These are phyloP conservation scores for Endogone sp. DNA, from an alignment of 192 early-diverging fungal species.

Conservation along the genomic window DNA sequence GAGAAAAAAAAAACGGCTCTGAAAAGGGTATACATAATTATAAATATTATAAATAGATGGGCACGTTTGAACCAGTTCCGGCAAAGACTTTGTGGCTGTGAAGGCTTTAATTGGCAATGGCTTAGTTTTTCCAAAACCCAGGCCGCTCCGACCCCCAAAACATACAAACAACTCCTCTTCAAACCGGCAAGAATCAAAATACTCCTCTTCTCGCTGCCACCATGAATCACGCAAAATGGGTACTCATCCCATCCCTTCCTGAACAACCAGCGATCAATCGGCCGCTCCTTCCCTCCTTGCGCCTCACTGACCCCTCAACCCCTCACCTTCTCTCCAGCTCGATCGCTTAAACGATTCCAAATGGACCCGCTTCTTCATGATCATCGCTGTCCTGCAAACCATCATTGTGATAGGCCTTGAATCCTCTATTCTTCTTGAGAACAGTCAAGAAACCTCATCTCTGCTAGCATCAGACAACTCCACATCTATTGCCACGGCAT, in stretches of 20 bases:
- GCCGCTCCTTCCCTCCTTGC: background rate
- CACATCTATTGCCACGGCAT: background rate
- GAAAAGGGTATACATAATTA: too few relatives aligned
- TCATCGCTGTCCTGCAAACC: slow-evolving; percentile 21
- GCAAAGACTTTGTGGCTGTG: too few relatives aligned
- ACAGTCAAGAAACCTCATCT: slow-evolving; percentile 14
- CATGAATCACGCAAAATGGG: too few relatives aligned
- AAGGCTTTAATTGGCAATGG: too few relatives aligned
- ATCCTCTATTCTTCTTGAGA: background rate
- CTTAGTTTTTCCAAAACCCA: too few relatives aligned
- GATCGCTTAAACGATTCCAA: slow-evolving; percentile 25
- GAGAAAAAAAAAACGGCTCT: too few relatives aligned
- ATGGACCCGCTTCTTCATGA: slow-evolving; percentile 32
- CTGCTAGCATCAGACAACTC: background rate
- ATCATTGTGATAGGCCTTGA: slow-evolving; percentile 14
- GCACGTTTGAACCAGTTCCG: too few relatives aligned
- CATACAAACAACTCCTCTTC: too few relatives aligned
- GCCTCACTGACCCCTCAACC: background rate
- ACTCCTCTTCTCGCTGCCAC: too few relatives aligned
- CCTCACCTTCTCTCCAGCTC: slow-evolving; percentile 10
- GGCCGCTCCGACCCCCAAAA: too few relatives aligned
- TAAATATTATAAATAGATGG: too few relatives aligned
- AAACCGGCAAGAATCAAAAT: too few relatives aligned
- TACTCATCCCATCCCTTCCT: background rate
- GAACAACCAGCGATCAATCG: background rate